Conservation (phyloP, 345 rosid genomes). For the Lenwebbia sp. region DNA sequence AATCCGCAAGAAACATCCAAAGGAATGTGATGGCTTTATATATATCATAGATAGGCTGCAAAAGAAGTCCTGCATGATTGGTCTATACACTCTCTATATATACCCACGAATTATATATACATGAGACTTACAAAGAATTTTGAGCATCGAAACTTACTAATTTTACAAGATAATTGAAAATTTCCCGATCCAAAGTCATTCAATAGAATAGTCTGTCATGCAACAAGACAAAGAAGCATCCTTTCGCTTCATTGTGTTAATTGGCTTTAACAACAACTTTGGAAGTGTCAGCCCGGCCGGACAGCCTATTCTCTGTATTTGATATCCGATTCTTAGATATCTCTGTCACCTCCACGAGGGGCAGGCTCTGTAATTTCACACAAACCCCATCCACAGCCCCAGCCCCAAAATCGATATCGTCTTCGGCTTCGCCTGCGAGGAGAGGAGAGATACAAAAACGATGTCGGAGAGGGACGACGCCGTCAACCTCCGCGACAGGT, state of each 20-base stretch:
- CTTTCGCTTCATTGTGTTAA: background rate
- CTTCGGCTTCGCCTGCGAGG: background rate
- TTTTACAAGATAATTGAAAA: no score
- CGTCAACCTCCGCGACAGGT: background rate
- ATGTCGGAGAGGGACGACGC: conserved; percentile 10
- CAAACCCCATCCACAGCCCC: background rate
- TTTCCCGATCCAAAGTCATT: no score
- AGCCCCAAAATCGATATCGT: background rate
- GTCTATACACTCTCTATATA: no score
- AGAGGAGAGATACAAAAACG: background rate
- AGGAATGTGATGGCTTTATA: no score
- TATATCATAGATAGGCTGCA: no score
- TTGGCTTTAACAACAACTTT: background rate
- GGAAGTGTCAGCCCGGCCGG: background rate
- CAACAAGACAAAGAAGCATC: no score
- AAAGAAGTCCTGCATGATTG: no score
- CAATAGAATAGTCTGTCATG: no score
- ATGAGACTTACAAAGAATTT: no score
- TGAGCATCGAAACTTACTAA: no score
- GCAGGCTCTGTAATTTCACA: background rate
- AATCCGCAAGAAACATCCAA: no score
- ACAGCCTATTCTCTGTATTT: background rate
- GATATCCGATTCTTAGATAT: background rate
- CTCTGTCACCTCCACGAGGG: background rate
- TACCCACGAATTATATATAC: no score